Evolutionary conservation across 1,284 basidiomycete species (phyloP), one percentile per base, ranked within the genome.

Genomic region (Amylostereum areolatum): DNA sequence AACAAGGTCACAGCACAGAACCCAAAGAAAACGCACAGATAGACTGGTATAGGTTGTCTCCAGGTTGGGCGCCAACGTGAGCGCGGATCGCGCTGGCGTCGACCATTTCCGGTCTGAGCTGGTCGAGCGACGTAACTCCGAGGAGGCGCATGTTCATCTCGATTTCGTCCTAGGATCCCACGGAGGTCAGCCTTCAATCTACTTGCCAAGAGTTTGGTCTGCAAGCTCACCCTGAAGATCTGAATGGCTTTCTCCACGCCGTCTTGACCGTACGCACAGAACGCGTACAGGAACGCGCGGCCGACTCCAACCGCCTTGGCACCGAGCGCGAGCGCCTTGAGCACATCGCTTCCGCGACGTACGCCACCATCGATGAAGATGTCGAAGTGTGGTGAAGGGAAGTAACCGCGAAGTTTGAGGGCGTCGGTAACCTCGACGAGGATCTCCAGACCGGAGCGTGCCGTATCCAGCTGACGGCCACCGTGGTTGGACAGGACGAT

Each of bases 311-410:
- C 85, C 77, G 52, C 9, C 32, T 85, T 94, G 6, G 94, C 95
- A 9, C 95, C 95, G 25, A 97, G 73, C 1, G 93, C 92, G 45
- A 97, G 67, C 5, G 93, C 95, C 66, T 98, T 98, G 56, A 97
- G 71, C 1, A 97, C 89, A 65, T 98, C 95, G 8, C 88, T 92
- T 0, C 92, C 92, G 40, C 94, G 75, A 47, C 95, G 78, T 7
- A 97, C 90, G 50, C 95, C 95, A 18, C 95, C 94, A 62, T 97
- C 95, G 5, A 97, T 81, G 61, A 92, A 94, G 46, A 97, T 72
- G 63, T 92, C 83, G 69, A 97, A 97, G 50, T 81, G 85, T 37
- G 76, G 73, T 50, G 79, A 77, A 10, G 86, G 86, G 62, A 85
- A 84, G 32, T 56, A 46, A 46, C 60, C 62, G 18, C 65, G 79